Evolutionary conservation across 345 rosid species (phyloP).

Genomic region (Reutealis trisperma): DNA sequence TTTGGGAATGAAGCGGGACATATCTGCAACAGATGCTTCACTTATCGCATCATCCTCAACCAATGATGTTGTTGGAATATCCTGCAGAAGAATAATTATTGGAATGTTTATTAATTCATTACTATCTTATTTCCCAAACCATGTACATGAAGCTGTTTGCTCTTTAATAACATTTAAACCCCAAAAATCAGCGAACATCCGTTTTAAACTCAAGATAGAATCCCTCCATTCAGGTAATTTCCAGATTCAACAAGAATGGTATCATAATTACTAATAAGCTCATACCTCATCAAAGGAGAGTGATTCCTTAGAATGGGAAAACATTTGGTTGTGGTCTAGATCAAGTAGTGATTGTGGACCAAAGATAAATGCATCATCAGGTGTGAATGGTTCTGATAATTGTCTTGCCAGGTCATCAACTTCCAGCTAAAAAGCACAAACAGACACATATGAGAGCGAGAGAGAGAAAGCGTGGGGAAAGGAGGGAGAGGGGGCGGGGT

Average conservation of each 20-base stretch:
- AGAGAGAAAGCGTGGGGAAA: not conserved
- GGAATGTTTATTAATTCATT: not conserved
- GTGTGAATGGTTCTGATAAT: conserved; percentile 74
- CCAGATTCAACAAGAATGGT: not conserved
- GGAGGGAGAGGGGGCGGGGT: not conserved
- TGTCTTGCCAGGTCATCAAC: conserved; percentile 62
- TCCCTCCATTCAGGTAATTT: not conserved
- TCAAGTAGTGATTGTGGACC: conserved; percentile 53
- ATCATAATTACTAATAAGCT: not conserved
- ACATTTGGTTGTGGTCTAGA: conserved; percentile 45
- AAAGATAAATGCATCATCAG: conserved; percentile 81
- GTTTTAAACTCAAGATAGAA: not conserved
- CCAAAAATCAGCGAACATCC: not conserved
- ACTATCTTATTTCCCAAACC: not conserved
- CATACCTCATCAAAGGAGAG: conserved; percentile 85
- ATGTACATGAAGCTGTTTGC: conserved; percentile 2
- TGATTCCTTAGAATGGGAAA: conserved; percentile 63
- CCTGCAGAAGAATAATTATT: conserved; percentile 44
- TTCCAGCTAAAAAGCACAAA: conserved; percentile 50
- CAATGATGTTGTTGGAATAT: conserved; percentile 45
- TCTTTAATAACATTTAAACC: not conserved
- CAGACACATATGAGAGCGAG: conserved; percentile 1
- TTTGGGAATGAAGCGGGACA: conserved; percentile 54
- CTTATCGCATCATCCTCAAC: conserved; percentile 72
- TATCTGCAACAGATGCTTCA: conserved; percentile 66